Evolutionary conservation across 768 basidiomycete genomes (phyloP).

Genomic region (Trametes meyenii): DNA sequence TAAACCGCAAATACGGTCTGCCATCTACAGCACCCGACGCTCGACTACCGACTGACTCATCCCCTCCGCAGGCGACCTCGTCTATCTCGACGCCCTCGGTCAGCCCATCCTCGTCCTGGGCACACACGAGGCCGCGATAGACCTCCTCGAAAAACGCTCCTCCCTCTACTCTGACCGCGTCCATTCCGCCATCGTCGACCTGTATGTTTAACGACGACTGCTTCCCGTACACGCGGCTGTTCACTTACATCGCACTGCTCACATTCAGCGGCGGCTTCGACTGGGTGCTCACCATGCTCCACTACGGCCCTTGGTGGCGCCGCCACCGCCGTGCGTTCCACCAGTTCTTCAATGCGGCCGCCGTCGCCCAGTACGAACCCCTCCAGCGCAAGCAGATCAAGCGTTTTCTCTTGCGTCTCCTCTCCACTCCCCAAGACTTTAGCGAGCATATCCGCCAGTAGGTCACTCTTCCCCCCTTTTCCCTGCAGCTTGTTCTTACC

Average conservation of each 20-base stretch:
- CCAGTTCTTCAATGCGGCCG: neutral
- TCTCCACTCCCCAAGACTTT: neutral
- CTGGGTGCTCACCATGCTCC: neutral
- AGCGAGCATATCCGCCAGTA: neutral
- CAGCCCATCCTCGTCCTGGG: constrained; percentile 70
- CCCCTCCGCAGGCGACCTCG: constrained; percentile 55
- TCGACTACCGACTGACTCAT: neutral
- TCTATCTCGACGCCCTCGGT: constrained; percentile 65
- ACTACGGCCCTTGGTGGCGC: neutral
- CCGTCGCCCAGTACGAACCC: neutral
- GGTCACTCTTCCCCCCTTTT: neutral
- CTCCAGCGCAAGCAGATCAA: neutral
- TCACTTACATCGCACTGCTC: too few relatives aligned
- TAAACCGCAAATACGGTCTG: neutral
- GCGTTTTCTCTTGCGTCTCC: neutral
- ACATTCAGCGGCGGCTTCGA: neutral
- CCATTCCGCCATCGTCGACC: constrained; percentile 64
- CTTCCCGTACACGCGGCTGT: neutral
- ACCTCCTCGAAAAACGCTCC: constrained; percentile 71
- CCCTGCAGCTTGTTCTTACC: neutral
- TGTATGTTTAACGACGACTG: constrained; percentile 47
- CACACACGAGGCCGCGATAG: constrained; percentile 55
- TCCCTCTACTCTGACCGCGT: constrained; percentile 77
- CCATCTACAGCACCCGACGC: neutral
- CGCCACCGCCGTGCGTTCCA: neutral